Conservation (phyloP, 306 rosid genomes). For the Cucumis hystrix region DNA sequence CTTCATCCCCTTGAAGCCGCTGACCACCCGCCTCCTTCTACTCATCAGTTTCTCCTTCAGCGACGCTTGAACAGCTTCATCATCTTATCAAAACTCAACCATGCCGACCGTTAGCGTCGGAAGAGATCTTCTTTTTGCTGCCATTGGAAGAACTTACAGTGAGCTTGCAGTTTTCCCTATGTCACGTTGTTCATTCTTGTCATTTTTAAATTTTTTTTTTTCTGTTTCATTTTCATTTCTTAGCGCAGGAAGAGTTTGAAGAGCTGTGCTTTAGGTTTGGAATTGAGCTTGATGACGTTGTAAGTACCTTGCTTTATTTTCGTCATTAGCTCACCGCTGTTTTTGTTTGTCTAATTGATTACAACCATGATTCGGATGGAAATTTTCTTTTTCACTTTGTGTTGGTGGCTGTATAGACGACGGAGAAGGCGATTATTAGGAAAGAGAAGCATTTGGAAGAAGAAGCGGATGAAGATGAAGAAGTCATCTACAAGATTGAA, state of each 20-base stretch:
- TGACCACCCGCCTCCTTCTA: no score
- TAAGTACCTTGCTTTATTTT: constrained; percentile 18
- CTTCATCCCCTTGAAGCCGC: no score
- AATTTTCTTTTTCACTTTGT: background rate
- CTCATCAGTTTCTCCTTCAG: no score
- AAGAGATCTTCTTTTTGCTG: constrained; percentile 67
- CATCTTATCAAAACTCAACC: constrained; percentile 4
- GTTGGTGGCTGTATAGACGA: constrained; percentile 28
- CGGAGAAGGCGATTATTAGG: constrained; percentile 76
- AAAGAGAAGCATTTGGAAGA: constrained; percentile 76
- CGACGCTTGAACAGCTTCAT: no score
- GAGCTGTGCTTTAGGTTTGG: constrained; percentile 84
- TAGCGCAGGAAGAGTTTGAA: constrained; percentile 83
- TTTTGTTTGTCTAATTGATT: background rate
- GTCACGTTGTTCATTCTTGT: background rate
- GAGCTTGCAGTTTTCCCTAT: constrained; percentile 16
- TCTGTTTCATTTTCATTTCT: constrained; percentile 5
- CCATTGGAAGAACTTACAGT: constrained; percentile 66
- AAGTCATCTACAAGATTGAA: constrained; percentile 59
- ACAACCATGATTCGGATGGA: background rate
- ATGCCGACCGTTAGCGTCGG: constrained; percentile 92
- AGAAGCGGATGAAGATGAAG: constrained; percentile 40
- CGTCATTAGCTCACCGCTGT: background rate
- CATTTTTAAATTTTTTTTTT: background rate
- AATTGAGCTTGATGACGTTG: constrained; percentile 88